Evolutionary conservation across 345 rosid species (phyloP), one percentile per base, ranked within the genome.

Genomic region (Arabis alpina): DNA sequence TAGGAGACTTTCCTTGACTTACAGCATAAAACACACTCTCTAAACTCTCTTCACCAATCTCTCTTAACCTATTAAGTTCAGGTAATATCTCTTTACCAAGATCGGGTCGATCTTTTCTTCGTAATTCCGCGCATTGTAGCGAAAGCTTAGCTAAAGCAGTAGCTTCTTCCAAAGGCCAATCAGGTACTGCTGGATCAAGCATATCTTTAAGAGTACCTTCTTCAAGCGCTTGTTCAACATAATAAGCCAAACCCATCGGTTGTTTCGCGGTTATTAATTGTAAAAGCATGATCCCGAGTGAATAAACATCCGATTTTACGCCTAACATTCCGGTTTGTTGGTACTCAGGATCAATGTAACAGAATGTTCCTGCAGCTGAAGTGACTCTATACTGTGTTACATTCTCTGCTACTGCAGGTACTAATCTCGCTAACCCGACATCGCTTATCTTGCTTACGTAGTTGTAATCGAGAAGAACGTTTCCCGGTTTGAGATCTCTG

Each of bases 241-340:
- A 36, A 70, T 91, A 92, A 10, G 97, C 47, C 70, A 91, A 76
- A 4, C 96, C 98, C 97, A 91, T 89, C 0, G 97, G 94, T 9
- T 87, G 90, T 71, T 77, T 91, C 3, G 87, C 94, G 0, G 98
- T 91, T 56, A 93, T 60, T 16, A 93, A 28, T 37, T 93, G 98
- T 56, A 93, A 83, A 72, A 93, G 89, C 80, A 93, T 70, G 54
- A 93, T 79, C 15, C 98, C 98, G 0, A 93, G 66, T 0, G 98
- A 91, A 76, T 93, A 93, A 0, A 93, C 81, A 43, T 93, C 98
- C 1, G 98, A 93, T 63, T 91, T 88, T 10, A 87, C 92, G 2
- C 97, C 97, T 5, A 93, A 83, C 91, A 91, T 85, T 68, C 98
- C 98, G 0, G 98, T 93, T 75, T 91, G 94, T 44, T 93, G 98